Conservation (phyloP, 176 grass and related monocot genomes). For the Lolium multiflorum region DNA sequence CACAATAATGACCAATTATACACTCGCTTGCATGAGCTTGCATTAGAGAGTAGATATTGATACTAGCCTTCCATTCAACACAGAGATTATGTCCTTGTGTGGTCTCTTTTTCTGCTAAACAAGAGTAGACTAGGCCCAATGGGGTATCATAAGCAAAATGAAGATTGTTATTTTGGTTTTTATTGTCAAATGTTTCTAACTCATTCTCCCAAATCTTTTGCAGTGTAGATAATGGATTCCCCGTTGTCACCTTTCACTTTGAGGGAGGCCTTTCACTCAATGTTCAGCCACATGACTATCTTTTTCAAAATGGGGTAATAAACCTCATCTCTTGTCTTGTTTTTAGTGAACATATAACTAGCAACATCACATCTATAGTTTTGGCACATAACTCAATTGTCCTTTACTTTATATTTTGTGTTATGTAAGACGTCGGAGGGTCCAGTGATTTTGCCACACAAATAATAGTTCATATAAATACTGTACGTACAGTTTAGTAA, state of each 20-base stretch:
- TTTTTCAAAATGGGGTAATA: slow-evolving; percentile 87
- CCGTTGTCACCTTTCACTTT: slow-evolving; percentile 76
- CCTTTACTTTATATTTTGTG: not conserved
- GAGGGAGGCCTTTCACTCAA: slow-evolving; percentile 68
- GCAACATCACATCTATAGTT: not conserved
- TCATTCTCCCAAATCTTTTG: slow-evolving; percentile 27
- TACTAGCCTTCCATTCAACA: not conserved
- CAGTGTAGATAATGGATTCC: slow-evolving; percentile 91
- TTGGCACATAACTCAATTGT: not conserved
- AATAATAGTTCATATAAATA: not conserved
- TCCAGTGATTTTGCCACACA: not conserved
- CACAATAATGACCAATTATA: not conserved
- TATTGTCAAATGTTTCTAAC: slow-evolving; percentile 40
- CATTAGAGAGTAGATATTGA: slow-evolving; percentile 26
- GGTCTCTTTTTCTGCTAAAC: not conserved
- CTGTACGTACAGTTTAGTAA: not conserved
- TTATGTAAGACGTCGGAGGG: not conserved
- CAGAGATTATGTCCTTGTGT: not conserved
- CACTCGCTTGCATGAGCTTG: not conserved
- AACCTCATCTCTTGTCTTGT: slow-evolving; percentile 24
- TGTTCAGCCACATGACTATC: slow-evolving; percentile 95
- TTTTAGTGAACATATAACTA: not conserved
- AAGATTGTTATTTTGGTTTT: not conserved
- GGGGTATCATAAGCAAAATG: slow-evolving; percentile 1
- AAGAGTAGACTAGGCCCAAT: slow-evolving; percentile 18